Percentiles rank a stretch among this genome's conserved stretches.
These are phyloP conservation scores for Saccharomycopsis oosterbeekiorum DNA, from an alignment of 805 yeast species.

Conservation along the genomic window DNA sequence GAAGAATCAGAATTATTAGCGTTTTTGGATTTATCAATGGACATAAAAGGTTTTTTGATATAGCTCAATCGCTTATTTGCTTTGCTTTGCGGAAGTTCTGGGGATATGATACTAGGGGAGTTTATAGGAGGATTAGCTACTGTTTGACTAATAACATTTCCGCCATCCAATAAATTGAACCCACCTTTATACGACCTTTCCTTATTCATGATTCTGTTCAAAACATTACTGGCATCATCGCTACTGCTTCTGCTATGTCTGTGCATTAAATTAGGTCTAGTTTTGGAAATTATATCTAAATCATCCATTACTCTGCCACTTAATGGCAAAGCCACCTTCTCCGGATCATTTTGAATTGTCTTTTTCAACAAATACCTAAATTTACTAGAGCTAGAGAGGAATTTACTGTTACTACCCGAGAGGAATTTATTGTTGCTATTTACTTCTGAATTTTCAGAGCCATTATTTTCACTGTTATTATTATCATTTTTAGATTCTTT, in stretches of 20 bases:
- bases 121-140: background rate
- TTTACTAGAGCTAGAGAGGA: slow-evolving; percentile 39
- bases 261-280: background rate
- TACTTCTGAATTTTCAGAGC: background rate
- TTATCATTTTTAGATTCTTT: background rate
- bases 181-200: background rate
- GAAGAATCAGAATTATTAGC: slow-evolving; percentile 1
- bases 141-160: background rate
- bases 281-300: slow-evolving; percentile 4
- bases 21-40: slow-evolving; percentile 6
- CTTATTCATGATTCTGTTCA: background rate
- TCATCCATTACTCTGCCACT: slow-evolving; percentile 5
- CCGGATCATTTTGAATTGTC: slow-evolving; percentile 24
- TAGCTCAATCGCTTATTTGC: slow-evolving; percentile 14
- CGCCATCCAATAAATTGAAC: background rate
- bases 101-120: background rate
- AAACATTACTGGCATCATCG: slow-evolving; percentile 10
- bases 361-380: slow-evolving; percentile 47
- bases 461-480: background rate
- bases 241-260: slow-evolving; percentile 18
- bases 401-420: slow-evolving; percentile 21
- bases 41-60: slow-evolving; percentile 16
- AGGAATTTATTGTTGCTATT: background rate
- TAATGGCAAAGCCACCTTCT: background rate
- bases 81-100: background rate